Conservation (phyloP, 192 early-diverging fungal species). For the Linnemannia schmuckeri region DNA sequence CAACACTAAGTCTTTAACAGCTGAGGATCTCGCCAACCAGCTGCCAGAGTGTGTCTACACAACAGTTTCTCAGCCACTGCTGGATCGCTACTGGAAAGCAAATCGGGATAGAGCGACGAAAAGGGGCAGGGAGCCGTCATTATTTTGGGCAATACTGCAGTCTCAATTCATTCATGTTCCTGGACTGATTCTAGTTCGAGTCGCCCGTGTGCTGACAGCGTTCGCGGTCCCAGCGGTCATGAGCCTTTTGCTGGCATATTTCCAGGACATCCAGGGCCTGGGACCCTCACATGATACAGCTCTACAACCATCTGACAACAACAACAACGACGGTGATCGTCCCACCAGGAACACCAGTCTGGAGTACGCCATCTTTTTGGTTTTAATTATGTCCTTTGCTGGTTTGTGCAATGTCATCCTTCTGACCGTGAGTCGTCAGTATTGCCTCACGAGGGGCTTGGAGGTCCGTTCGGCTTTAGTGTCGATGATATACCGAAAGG, state of each 20-base stretch:
- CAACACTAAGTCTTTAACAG: not conserved
- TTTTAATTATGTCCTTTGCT: slow-evolving; percentile 56
- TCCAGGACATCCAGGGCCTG: slow-evolving; percentile 30
- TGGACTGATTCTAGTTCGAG: not conserved
- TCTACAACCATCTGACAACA: not conserved
- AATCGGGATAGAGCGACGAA: not conserved
- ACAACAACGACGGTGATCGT: not conserved
- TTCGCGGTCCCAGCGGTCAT: slow-evolving; percentile 24
- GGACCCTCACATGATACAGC: not conserved
- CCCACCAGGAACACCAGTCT: not conserved
- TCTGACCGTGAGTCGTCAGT: slow-evolving; percentile 24
- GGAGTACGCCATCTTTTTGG: slow-evolving; percentile 60
- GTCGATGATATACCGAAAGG: slow-evolving; percentile 68
- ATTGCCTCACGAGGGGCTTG: slow-evolving; percentile 58
- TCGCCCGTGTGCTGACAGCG: not conserved
- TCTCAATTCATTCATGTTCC: not conserved
- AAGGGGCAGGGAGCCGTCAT: not conserved
- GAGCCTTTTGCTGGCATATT: slow-evolving; percentile 23
- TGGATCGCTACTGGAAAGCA: slow-evolving; percentile 9
- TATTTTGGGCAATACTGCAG: slow-evolving; percentile 5
- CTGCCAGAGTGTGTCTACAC: slow-evolving; percentile 3
- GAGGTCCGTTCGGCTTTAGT: slow-evolving; percentile 61
- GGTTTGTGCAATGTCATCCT: slow-evolving; percentile 58
- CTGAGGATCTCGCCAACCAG: slow-evolving; percentile 24
- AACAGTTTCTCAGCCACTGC: not conserved